These are phyloP conservation scores for Saturnispora zaruensis DNA, from an alignment of 805 yeast genomes.

Conservation along the genomic window DNA sequence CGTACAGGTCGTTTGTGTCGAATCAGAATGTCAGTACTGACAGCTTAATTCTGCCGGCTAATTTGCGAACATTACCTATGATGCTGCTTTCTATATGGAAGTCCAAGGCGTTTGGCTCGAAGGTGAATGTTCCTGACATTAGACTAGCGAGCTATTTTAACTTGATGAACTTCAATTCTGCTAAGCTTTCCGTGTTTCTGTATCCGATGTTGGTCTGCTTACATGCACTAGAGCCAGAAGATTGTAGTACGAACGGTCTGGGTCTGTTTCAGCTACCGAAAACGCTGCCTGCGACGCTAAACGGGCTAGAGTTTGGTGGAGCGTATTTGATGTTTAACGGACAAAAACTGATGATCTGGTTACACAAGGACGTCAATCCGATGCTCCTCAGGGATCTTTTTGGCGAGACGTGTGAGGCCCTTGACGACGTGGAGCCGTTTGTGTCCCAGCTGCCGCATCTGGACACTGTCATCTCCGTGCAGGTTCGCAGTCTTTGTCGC, in stretches of 20 bases:
- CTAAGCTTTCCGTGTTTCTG: conserved; percentile 50
- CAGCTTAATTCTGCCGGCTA: conserved; percentile 74
- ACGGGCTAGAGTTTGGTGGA: conserved; percentile 51
- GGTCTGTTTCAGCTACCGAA: conserved; percentile 42
- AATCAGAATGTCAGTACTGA: conserved; percentile 39
- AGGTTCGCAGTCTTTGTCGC: conserved; percentile 55
- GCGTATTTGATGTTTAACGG: conserved; percentile 76
- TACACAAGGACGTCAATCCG: conserved; percentile 62
- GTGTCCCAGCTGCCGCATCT: conserved; percentile 58
- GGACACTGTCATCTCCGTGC: conserved; percentile 58
- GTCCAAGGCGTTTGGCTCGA: conserved; percentile 48
- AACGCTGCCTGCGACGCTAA: conserved; percentile 36
- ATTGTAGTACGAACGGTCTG: conserved; percentile 40
- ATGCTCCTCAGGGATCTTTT: conserved; percentile 65
- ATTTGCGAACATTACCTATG: conserved; percentile 63
- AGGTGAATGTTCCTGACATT: conserved; percentile 49
- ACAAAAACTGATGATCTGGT: conserved; percentile 46
- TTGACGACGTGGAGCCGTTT: conserved; percentile 39
- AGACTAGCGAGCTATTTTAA: conserved; percentile 48
- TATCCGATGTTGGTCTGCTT: conserved; percentile 77
- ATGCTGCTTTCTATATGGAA: conserved; percentile 64
- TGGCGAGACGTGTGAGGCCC: conserved; percentile 42
- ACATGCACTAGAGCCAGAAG: conserved; percentile 53
- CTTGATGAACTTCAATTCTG: conserved; percentile 46
- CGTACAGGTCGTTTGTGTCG: conserved; percentile 43